These are phyloP conservation scores for Geotrichum bryndzae DNA, from an alignment of 1,139 yeast species.

Conservation along the genomic window DNA sequence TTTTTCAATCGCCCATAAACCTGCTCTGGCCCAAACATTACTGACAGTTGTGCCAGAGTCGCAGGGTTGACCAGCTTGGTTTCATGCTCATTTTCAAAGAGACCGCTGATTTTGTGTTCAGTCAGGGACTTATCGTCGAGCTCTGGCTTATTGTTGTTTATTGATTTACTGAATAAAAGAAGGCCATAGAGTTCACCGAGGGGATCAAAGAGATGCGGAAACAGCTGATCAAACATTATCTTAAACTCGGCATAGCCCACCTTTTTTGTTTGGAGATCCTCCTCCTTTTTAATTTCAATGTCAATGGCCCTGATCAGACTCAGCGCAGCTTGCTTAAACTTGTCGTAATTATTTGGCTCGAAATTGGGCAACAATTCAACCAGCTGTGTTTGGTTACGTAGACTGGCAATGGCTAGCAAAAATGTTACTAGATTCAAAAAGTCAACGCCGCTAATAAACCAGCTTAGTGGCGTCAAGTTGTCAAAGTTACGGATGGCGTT, in stretches of 20 bases:
- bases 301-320: constrained; percentile 22
- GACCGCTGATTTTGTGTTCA: constrained; percentile 6
- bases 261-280: constrained; percentile 17
- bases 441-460: constrained; percentile 24
- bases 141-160: background rate
- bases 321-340: constrained; percentile 19
- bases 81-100: constrained; percentile 4
- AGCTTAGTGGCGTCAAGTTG: background rate
- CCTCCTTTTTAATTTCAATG: constrained; percentile 15
- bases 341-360: constrained; percentile 9
- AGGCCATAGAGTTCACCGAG: constrained; percentile 25
- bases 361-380: constrained; percentile 16
- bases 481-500: constrained; percentile 26
- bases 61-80: constrained; percentile 40
- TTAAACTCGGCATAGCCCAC: constrained; percentile 23
- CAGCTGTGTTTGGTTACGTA: constrained; percentile 16
- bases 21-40: constrained; percentile 23
- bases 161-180: constrained; percentile 1
- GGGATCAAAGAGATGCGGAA: constrained; percentile 26
- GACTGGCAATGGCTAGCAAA: constrained; percentile 25
- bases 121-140: background rate
- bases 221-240: constrained; percentile 19
- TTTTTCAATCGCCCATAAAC: constrained; percentile 44
- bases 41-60: constrained; percentile 41
- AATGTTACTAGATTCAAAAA: constrained; percentile 26